Conservation (phyloP, 495 filamentous ascomycete species). For the Trichoderma virens region DNA sequence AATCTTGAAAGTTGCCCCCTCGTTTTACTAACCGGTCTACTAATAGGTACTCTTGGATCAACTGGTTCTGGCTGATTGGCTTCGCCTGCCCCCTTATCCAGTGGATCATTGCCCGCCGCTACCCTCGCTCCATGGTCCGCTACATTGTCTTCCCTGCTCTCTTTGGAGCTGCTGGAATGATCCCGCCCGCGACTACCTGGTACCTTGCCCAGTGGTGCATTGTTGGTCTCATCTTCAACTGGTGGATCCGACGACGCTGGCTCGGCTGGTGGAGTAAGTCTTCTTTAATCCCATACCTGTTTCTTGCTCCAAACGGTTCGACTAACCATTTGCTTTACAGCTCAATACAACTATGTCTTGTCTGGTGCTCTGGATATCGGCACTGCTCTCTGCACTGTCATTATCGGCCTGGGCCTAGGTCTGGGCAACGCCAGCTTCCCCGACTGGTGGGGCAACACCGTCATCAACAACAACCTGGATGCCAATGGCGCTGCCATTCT, state of each 20-base stretch:
- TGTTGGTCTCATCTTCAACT: constrained; percentile 46
- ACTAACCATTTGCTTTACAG: constrained; percentile 34
- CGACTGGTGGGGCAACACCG: constrained; percentile 15
- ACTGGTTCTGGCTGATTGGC: constrained; percentile 47
- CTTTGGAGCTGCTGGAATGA: constrained; percentile 42
- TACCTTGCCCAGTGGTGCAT: constrained; percentile 48
- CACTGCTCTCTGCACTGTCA: constrained; percentile 26
- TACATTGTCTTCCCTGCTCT: constrained; percentile 45
- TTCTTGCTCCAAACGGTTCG: constrained; percentile 11
- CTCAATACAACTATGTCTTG: constrained; percentile 44
- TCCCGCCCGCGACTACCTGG: constrained; percentile 46
- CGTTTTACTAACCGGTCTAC: constrained; percentile 9
- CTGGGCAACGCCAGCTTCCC: constrained; percentile 11
- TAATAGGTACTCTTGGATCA: constrained; percentile 38
- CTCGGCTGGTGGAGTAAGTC: constrained; percentile 47
- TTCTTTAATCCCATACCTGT: constrained; percentile 31
- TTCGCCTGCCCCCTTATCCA: constrained; percentile 30
- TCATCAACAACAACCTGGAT: constrained; percentile 9
- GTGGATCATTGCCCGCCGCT: constrained; percentile 40
- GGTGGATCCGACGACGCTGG: constrained; percentile 34
- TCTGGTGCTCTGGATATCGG: constrained; percentile 31
- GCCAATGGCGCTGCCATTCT: constrained; percentile 3
- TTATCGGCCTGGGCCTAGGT: constrained; percentile 14
- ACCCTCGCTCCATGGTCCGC: constrained; percentile 29
- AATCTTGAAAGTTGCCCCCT: no score